A percentile compares a stretch with the other conserved stretches of the same genome.
These are phyloP conservation scores for Mortierella sp. DNA, from an alignment of 371 early-diverging fungal genomes.

Conservation along the genomic window DNA sequence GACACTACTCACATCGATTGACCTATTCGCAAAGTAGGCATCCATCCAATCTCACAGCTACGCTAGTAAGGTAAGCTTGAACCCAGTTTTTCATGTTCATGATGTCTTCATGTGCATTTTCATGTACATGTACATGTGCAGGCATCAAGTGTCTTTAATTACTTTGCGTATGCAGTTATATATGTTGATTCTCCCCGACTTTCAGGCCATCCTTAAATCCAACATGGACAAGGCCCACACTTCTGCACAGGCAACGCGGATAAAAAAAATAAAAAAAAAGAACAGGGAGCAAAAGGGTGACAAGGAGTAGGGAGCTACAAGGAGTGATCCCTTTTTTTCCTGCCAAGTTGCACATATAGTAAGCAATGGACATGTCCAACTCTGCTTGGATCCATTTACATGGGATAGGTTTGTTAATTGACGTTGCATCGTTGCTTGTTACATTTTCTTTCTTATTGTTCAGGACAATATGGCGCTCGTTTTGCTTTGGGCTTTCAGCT, in stretches of 20 bases:
- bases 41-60: no score
- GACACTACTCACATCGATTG: no score
- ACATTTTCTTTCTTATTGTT: not conserved
- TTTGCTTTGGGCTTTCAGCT: not conserved
- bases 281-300: not conserved
- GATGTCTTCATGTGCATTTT: no score
- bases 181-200: slow-evolving; percentile 35
- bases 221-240: not conserved
- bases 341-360: not conserved
- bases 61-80: no score
- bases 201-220: slow-evolving; percentile 30
- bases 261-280: not conserved
- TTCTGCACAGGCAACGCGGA: not conserved
- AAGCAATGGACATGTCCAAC: not conserved
- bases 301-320: not conserved
- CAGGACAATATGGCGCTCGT: not conserved
- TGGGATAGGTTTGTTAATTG: not conserved
- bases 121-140: slow-evolving; percentile 1
- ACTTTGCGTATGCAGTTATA: no score
- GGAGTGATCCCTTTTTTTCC: slow-evolving; percentile 26
- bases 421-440: not conserved
- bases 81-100: no score
- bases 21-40: no score
- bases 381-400: not conserved
- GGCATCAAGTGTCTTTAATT: no score